These are phyloP conservation scores for Sanguinoderma infundibulare DNA, from an alignment of 1,284 basidiomycete genomes.

Conservation along the genomic window DNA sequence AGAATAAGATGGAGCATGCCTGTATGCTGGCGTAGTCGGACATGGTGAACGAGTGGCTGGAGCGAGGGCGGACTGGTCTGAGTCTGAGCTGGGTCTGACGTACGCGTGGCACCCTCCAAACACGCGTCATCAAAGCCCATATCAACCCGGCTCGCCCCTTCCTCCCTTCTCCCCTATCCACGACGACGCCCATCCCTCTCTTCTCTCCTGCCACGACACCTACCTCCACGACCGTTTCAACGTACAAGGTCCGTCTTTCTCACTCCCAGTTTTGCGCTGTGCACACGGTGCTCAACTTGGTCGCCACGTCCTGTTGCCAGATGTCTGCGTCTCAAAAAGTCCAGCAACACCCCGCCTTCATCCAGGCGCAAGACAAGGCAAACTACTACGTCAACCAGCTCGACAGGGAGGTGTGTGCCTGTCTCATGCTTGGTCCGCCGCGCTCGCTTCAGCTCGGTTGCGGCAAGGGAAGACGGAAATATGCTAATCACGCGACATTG, in stretches of 20 bases:
- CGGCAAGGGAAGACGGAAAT: neutral
- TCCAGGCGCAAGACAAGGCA: conserved; percentile 80
- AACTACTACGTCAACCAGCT: conserved; percentile 81
- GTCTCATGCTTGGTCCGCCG: neutral
- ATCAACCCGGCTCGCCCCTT: conserved; percentile 41
- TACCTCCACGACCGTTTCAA: conserved; percentile 18
- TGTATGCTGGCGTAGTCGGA: conserved; percentile 45
- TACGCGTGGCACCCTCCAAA: conserved; percentile 41
- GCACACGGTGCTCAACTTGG: conserved; percentile 11
- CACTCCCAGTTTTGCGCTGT: neutral
- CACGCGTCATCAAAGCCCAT: conserved; percentile 54
- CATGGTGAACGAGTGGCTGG: conserved; percentile 35
- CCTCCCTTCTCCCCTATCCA: conserved; percentile 23
- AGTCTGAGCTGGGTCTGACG: conserved; percentile 38
- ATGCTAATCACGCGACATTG: conserved; percentile 27
- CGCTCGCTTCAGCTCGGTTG: conserved; percentile 2
- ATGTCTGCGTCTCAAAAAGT: conserved; percentile 81
- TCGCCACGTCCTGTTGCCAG: conserved; percentile 35
- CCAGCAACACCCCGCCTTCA: conserved; percentile 84
- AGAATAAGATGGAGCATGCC: conserved; percentile 34
- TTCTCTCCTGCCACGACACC: conserved; percentile 5
- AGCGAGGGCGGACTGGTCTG: conserved; percentile 36
- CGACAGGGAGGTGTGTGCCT: conserved; percentile 84
- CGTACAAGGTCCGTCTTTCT: conserved; percentile 22
- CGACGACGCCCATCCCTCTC: conserved; percentile 19